A percentile compares a stretch with the other conserved stretches of the same genome.
Evolutionary conservation across 441 rosid species (phyloP).

Genomic region (Bocquillonia castaneifolia): DNA sequence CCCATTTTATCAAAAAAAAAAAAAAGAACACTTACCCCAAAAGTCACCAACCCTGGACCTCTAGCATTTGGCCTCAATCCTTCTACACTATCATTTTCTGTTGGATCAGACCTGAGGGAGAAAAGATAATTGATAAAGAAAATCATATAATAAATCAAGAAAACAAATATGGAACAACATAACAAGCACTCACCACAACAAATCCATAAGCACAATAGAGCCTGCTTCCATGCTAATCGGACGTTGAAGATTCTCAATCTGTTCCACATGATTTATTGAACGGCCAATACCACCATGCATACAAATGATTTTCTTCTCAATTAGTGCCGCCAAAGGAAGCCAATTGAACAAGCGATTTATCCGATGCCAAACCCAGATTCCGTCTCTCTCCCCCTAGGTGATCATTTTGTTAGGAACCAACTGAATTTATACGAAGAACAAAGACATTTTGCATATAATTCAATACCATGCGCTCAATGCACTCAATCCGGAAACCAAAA

Average conservation of each 20-base stretch:
- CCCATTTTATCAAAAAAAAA: neutral
- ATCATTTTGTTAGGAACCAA: slow-evolving; percentile 24
- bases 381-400: slow-evolving; percentile 94
- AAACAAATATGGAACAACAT: neutral
- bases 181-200: slow-evolving; percentile 65
- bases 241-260: slow-evolving; percentile 88
- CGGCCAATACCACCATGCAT: slow-evolving; percentile 99
- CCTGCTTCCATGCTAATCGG: slow-evolving; percentile 99
- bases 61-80: slow-evolving; percentile 98
- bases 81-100: slow-evolving; percentile 98
- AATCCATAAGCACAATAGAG: slow-evolving; percentile 95
- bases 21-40: slow-evolving; percentile 62
- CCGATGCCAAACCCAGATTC: slow-evolving; percentile 98
- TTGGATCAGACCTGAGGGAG: slow-evolving; percentile 92
- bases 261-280: slow-evolving; percentile 93
- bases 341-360: slow-evolving; percentile 94
- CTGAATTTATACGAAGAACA: slow-evolving; percentile 10
- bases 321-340: slow-evolving; percentile 95
- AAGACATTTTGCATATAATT: slow-evolving; percentile 15
- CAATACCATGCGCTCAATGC: slow-evolving; percentile 98
- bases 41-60: slow-evolving; percentile 97
- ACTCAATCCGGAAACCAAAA: slow-evolving; percentile 94
- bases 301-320: slow-evolving; percentile 95
- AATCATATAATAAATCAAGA: slow-evolving; percentile 4
- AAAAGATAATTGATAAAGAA: slow-evolving; percentile 1